Percentiles rank a stretch among this genome's conserved stretches.
These are phyloP conservation scores for Amanita molliuscula DNA, from an alignment of 768 basidiomycete genomes.

Conservation along the genomic window DNA sequence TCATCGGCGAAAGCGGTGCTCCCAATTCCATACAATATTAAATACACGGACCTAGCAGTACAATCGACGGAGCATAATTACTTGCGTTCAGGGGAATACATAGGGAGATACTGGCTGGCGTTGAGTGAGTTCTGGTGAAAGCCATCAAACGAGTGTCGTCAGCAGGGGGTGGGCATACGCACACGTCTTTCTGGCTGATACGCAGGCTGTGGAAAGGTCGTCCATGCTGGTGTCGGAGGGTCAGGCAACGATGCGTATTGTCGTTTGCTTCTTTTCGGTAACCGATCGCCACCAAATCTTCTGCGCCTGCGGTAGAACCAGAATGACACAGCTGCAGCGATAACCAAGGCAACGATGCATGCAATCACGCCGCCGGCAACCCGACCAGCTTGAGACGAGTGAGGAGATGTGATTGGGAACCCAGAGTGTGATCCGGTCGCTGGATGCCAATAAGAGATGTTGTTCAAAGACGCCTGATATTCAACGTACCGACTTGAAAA, in stretches of 20 bases:
- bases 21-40: background rate
- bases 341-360: constrained; percentile 32
- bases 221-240: background rate
- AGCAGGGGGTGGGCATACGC: background rate
- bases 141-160: background rate
- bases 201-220: background rate
- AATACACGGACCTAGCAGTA: background rate
- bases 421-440: background rate
- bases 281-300: background rate
- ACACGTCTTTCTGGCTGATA: background rate
- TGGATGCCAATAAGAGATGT: background rate
- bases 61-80: background rate
- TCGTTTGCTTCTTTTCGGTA: background rate
- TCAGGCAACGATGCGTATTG: background rate
- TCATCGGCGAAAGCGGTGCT: background rate
- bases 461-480: background rate
- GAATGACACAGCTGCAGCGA: constrained; percentile 17
- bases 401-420: background rate
- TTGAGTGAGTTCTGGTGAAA: background rate
- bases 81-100: background rate
- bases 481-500: background rate
- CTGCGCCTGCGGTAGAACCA: background rate
- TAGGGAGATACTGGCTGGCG: background rate
- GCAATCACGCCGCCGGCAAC: constrained; percentile 55
- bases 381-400: constrained; percentile 32